Percentiles rank a stretch among this genome's conserved stretches.
Evolutionary conservation across 1,284 basidiomycete species (phyloP).

Genomic region (Apiotrichum siamense): DNA sequence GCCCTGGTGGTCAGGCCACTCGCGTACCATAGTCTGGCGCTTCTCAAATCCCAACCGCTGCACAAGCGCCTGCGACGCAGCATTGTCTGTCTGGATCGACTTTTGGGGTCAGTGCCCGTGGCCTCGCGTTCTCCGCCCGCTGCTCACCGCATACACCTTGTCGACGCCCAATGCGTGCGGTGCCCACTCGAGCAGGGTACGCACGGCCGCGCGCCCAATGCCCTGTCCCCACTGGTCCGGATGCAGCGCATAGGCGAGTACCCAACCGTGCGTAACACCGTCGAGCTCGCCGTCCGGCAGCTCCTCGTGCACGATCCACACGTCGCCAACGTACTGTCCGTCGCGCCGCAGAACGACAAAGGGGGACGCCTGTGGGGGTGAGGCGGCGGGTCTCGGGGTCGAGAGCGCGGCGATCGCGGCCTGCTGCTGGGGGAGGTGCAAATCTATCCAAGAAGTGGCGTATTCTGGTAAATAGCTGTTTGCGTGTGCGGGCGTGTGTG

Average conservation of each 20-base stretch:
- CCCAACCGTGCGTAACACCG: neutral
- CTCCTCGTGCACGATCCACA: neutral
- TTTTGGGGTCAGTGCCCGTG: neutral
- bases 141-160: neutral
- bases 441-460: neutral
- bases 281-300: neutral
- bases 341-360: neutral
- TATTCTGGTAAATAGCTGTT: neutral
- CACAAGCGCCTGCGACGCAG: neutral
- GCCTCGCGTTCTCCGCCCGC: neutral
- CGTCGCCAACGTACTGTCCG: conserved; percentile 1
- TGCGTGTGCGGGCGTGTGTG: neutral
- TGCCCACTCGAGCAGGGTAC: neutral
- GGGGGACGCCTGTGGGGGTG: neutral
- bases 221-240: neutral
- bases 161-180: neutral
- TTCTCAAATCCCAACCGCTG: neutral
- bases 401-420: neutral
- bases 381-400: neutral
- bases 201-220: neutral
- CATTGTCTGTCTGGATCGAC: conserved; percentile 1
- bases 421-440: neutral
- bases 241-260: neutral
- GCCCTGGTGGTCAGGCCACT: neutral
- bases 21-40: neutral